Base-by-base conservation (phyloP, 176 grass and related monocot species). In the Elaeis guineensis region DNA sequence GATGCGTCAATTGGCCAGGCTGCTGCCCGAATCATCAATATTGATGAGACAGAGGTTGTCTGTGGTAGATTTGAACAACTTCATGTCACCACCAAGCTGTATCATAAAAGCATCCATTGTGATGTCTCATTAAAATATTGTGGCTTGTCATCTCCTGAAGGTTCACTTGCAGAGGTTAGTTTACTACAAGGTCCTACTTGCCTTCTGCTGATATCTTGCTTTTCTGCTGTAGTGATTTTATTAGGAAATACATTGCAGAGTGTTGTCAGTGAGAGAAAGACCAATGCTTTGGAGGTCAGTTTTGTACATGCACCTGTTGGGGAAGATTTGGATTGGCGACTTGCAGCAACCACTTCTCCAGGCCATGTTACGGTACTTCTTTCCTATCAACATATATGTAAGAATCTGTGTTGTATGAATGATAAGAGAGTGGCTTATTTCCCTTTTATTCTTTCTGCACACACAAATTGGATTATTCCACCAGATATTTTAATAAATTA, bases 1-100 rank as follows among this genome's bases (percentile, higher is more conserved):
- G 87, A 97, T 69, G 78, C 91, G 68, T 97, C 87, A 59, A 78
- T 97, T 79, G 85, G 81, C 26, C 80, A 97, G 76, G 92, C 86
- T 79, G 87, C 81, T 57, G 84, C 87, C 49, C 85, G 87, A 68
- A 88, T 97, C 21, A 69, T 97, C 62, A 80, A 80, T 69, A 91
- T 97, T 55, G 28, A 88, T 66, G 57, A 71, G 24, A 79, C 62
- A 8, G 92, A 97, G 69, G 79, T 97, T 59, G 54, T 88, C 60
- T 97, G 92, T 78, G 87, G 92, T 64, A 85, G 92, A 84, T 97
- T 97, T 78, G 87, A 97, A 72, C 72, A 97, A 68, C 92, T 97
- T 77, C 72, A 80, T 71, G 78, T 97, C 44, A 63, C 51, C 24
- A 91, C 92, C 16, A 91, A 87, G 70, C 66, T 91, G 58, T 90